Conservation (phyloP, 2,329 filamentous ascomycete genomes). For the Epichloe aotearoae region DNA sequence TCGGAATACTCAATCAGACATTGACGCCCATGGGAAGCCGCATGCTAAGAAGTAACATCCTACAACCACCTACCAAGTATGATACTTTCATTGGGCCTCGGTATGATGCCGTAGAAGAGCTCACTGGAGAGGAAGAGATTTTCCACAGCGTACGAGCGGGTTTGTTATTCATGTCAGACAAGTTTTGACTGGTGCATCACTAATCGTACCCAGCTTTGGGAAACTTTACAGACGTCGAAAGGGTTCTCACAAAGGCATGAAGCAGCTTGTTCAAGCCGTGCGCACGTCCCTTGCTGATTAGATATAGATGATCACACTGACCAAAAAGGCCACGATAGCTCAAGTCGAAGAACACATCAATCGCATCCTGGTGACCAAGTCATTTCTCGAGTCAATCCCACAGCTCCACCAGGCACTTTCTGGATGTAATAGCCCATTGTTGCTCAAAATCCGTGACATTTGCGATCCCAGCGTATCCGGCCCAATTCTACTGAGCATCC, state of each 20-base stretch:
- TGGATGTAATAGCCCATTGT: conserved; percentile 48
- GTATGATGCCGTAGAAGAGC: conserved; percentile 72
- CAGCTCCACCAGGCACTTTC: conserved; percentile 55
- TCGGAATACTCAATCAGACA: conserved; percentile 75
- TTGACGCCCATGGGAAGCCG: conserved; percentile 79
- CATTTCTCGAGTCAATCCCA: conserved; percentile 57
- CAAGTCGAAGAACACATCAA: conserved; percentile 73
- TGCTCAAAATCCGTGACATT: conserved; percentile 54
- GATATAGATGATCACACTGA: conserved; percentile 59
- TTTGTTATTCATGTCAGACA: conserved; percentile 16
- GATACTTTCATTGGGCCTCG: conserved; percentile 53
- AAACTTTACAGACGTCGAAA: conserved; percentile 64
- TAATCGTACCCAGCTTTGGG: conserved; percentile 44
- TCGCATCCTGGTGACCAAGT: conserved; percentile 74
- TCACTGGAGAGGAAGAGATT: conserved; percentile 72
- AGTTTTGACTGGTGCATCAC: background rate
- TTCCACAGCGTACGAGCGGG: conserved; percentile 64
- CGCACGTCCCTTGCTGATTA: background rate
- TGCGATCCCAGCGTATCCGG: conserved; percentile 52
- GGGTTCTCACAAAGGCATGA: conserved; percentile 56
- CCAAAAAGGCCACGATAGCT: conserved; percentile 49
- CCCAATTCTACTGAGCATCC: conserved; percentile 51
- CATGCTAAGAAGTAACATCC: conserved; percentile 68
- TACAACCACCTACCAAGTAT: conserved; percentile 71
- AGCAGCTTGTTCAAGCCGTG: background rate